Evolutionary conservation across 257 asterid genomes (phyloP), one percentile per base, ranked within the genome.

Genomic region (Lycium ferocissimum): DNA sequence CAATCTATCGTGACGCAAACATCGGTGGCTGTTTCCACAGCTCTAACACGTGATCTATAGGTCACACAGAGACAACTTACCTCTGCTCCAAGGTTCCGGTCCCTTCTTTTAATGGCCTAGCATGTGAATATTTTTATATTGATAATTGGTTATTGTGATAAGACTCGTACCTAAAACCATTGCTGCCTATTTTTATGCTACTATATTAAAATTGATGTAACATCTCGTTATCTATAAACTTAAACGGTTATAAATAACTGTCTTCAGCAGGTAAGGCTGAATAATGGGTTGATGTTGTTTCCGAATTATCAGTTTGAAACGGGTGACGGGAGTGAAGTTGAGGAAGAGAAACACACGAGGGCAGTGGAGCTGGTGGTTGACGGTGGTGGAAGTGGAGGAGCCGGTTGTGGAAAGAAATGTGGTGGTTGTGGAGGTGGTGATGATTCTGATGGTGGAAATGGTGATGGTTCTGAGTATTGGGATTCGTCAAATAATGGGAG

Each of bases 301-400:
- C 22, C 86, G 9, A 54, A 65, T 5, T 14, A 66, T 0, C 88
- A 84, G 15, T 49, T 84, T 86, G 80, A 47, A 4, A 37, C 43
- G 33, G 63, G 7, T 15, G 88, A 54, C 40, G 84, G 63, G 49
- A 2, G 56, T 54, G 69, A 56, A 33, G 66, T 37, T 6, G 47
- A 62, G 49, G 59, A 47, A 35, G 18, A 49, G 79, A 47, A 47
- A 51, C 45, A 63, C 62, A 81, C 14, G 35, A 26, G 80, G 58
- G 80, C 7, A 67, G 82, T 62, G 66, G 73, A 10, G 58, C 45
- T 43, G 58, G 45, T 83, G 89, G 86, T 35, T 81, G 69, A 80
- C n/a, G 84, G 87, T 2, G 72, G 82, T 17, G 59, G 80, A 5
- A 81, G 90, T 35, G 89, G 88, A 20, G 85, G 86, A 20, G 49